Conservation (phyloP, 805 yeast genomes). For the Pachysolen tannophilus region DNA sequence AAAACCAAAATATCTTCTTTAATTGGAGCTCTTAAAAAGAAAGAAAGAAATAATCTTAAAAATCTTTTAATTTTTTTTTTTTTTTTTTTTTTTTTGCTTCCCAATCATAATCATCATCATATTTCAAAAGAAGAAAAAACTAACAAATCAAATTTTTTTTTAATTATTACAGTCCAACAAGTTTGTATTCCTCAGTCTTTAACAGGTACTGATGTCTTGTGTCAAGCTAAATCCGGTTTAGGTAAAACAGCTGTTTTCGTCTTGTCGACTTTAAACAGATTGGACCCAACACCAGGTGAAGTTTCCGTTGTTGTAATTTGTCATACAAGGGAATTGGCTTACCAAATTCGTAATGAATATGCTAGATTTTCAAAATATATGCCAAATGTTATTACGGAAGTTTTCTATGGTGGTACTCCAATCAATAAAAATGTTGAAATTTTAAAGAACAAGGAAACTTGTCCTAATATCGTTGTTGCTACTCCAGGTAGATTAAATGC, state of each 20-base stretch:
- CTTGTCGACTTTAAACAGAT: slow-evolving; percentile 89
- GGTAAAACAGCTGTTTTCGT: slow-evolving; percentile 99
- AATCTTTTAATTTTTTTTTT: no score
- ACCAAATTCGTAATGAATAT: slow-evolving; percentile 95
- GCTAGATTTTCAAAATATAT: slow-evolving; percentile 96
- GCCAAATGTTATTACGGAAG: slow-evolving; percentile 97
- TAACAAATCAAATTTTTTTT: slow-evolving; percentile 8
- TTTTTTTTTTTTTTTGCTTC: no score
- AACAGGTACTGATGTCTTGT: slow-evolving; percentile 93
- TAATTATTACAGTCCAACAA: slow-evolving; percentile 72
- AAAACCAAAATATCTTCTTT: no score
- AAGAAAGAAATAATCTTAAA: no score
- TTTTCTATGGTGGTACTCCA: slow-evolving; percentile 93
- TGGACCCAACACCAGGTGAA: slow-evolving; percentile 97
- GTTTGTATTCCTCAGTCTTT: slow-evolving; percentile 97
- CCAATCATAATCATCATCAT: no score
- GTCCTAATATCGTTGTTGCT: slow-evolving; percentile 95
- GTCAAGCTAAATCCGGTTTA: slow-evolving; percentile 99
- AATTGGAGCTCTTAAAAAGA: no score
- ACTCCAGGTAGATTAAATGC: slow-evolving; percentile 98
- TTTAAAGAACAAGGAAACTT: slow-evolving; percentile 83
- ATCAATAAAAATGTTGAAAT: slow-evolving; percentile 79
- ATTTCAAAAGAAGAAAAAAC: neutral
- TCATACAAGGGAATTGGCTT: slow-evolving; percentile 98
- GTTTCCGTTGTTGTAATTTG: slow-evolving; percentile 90